phyloP scores from a whole-genome alignment of 2,329 filamentous ascomycete genomes.

The Xylaria sp. region DNA sequence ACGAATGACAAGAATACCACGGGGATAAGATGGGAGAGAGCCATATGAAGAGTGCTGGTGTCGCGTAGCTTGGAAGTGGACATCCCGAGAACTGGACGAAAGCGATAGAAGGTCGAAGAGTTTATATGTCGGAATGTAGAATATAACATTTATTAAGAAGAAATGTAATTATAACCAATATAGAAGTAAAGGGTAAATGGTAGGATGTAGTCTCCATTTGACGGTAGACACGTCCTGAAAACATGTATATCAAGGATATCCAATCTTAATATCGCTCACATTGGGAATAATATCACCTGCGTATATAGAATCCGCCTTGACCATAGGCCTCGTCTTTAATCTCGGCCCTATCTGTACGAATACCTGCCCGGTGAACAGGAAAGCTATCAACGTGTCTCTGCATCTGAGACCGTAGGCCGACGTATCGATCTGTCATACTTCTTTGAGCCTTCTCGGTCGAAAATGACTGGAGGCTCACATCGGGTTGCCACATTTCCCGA shows the following conservation, averaged over 20 bases:
- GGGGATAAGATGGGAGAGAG: neutral
- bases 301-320: conserved; percentile 61
- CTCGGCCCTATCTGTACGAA: conserved; percentile 61
- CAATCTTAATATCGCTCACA: neutral
- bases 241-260: conserved; percentile 1
- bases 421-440: conserved; percentile 57
- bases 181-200: neutral
- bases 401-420: conserved; percentile 59
- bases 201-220: neutral
- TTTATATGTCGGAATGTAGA: neutral
- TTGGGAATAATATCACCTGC: conserved; percentile 44
- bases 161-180: neutral
- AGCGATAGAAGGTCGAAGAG: neutral
- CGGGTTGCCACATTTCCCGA: conserved; percentile 58
- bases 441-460: conserved; percentile 55
- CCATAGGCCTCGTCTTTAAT: conserved; percentile 62
- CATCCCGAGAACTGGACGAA: neutral
- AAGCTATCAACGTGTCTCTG: conserved; percentile 67
- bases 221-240: neutral
- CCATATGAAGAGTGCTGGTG: neutral
- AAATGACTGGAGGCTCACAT: conserved; percentile 52
- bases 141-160: neutral
- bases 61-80: neutral
- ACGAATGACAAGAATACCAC: neutral
- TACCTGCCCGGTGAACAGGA: conserved; percentile 67